Conservation (phyloP, 176 grass and related monocot species). For the Lolium multiflorum region DNA sequence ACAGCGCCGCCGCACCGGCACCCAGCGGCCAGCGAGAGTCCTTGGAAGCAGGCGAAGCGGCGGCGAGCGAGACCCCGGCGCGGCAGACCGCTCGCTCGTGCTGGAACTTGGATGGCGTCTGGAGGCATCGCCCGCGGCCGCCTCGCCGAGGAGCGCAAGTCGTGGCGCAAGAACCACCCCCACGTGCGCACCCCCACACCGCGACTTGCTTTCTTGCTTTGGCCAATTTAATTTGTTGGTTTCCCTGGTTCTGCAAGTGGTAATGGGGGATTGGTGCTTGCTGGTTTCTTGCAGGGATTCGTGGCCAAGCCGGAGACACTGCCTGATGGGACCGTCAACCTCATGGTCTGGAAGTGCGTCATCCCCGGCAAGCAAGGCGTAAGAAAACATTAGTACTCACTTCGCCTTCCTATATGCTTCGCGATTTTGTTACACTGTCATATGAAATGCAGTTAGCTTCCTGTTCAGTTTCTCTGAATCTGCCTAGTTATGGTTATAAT, state of each 20-base stretch:
- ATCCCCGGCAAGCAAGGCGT: conserved; percentile 84
- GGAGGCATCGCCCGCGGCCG: conserved; percentile 76
- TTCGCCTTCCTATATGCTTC: not conserved
- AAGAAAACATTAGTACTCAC: conserved; percentile 11
- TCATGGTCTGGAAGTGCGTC: conserved; percentile 82
- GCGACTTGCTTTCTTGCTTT: not conserved
- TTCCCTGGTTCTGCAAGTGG: not conserved
- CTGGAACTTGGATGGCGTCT: conserved; percentile 46
- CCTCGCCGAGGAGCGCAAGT: conserved; percentile 83
- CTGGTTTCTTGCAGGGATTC: conserved; percentile 67
- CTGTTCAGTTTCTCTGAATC: not conserved
- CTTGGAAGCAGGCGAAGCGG: not conserved
- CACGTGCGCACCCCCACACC: conserved; percentile 46
- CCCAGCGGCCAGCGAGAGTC: not conserved
- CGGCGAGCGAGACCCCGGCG: not conserved
- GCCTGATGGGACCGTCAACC: conserved; percentile 81
- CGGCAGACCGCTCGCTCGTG: not conserved
- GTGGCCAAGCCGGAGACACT: conserved; percentile 83
- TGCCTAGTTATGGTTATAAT: not conserved
- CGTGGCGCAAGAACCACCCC: conserved; percentile 90
- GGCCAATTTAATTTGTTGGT: not conserved
- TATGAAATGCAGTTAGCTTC: not conserved
- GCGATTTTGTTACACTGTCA: not conserved
- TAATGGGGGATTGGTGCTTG: not conserved
- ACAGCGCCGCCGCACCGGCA: not conserved